Evolutionary conservation across 352 stramenopile species (phyloP).

Genomic region (Blastocystis sp.): DNA sequence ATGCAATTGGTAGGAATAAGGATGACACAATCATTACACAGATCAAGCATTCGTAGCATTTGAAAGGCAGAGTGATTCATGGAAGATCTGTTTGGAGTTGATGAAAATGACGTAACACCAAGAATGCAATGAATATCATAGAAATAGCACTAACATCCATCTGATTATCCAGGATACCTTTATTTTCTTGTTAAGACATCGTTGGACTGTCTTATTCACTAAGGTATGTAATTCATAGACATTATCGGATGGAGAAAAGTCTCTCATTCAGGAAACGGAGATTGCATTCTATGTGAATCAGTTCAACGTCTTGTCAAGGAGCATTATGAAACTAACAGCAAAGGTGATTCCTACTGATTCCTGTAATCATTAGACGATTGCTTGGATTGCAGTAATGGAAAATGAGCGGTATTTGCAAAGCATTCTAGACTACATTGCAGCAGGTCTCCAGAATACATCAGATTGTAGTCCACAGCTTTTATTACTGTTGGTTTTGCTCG

Average conservation of each 20-base stretch:
- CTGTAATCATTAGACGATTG: constrained; percentile 30
- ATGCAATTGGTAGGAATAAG: constrained; percentile 28
- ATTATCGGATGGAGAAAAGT: not conserved
- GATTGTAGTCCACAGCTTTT: constrained; percentile 7
- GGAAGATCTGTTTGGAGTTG: constrained; percentile 48
- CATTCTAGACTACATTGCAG: constrained; percentile 15
- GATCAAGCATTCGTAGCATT: constrained; percentile 52
- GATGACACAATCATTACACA: not conserved
- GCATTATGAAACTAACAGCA: constrained; percentile 40
- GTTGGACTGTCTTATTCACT: not conserved
- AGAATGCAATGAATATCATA: not conserved
- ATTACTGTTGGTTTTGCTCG: constrained; percentile 39
- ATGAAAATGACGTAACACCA: constrained; percentile 21
- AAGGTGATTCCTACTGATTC: not conserved
- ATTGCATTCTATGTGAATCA: constrained; percentile 52
- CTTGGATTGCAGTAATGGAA: constrained; percentile 55
- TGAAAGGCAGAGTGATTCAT: constrained; percentile 40
- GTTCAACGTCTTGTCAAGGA: not conserved
- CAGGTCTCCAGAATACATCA: constrained; percentile 17
- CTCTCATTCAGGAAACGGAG: constrained; percentile 49
- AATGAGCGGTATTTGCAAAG: not conserved
- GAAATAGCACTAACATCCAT: constrained; percentile 26
- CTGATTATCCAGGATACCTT: constrained; percentile 57
- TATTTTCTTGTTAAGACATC: constrained; percentile 56
- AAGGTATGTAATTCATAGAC: not conserved